Evolutionary conservation across 805 yeast genomes (phyloP).

Genomic region (Monosporozyma siamensis): DNA sequence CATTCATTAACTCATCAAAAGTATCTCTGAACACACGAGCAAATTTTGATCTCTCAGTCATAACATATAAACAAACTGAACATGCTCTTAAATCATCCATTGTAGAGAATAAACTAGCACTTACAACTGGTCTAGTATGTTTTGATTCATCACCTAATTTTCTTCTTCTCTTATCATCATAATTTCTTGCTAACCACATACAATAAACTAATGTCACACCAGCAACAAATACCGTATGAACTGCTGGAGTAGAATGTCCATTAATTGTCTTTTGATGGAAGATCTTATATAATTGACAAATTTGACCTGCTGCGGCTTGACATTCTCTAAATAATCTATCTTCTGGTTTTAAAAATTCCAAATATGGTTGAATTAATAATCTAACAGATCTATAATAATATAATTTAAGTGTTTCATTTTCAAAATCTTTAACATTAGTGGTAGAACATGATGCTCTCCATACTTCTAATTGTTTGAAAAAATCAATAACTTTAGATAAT

Average conservation of each 20-base stretch:
- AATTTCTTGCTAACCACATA: conserved; percentile 55
- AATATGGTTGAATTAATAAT: conserved; percentile 51
- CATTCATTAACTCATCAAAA: conserved; percentile 56
- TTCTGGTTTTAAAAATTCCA: conserved; percentile 52
- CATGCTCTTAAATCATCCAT: conserved; percentile 59
- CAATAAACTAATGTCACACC: conserved; percentile 61
- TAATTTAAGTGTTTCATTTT: conserved; percentile 48
- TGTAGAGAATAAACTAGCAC: conserved; percentile 44
- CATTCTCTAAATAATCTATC: conserved; percentile 54
- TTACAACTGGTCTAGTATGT: conserved; percentile 50
- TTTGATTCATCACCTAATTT: conserved; percentile 48
- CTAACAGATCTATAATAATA: conserved; percentile 55
- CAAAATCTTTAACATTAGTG: conserved; percentile 36
- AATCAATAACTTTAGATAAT: conserved; percentile 42
- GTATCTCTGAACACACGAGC: conserved; percentile 59
- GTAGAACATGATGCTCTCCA: conserved; percentile 43
- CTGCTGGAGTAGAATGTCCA: conserved; percentile 58
- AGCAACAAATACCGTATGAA: conserved; percentile 59
- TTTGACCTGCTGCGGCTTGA: conserved; percentile 64
- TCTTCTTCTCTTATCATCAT: conserved; percentile 47
- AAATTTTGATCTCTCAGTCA: conserved; percentile 57
- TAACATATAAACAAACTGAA: conserved; percentile 52
- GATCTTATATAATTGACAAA: conserved; percentile 53
- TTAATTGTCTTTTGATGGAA: conserved; percentile 53
- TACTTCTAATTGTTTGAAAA: conserved; percentile 44